Evolutionary conservation across 2,329 filamentous ascomycete genomes (phyloP).

Genomic region (Sporothrix dimorphospora): DNA sequence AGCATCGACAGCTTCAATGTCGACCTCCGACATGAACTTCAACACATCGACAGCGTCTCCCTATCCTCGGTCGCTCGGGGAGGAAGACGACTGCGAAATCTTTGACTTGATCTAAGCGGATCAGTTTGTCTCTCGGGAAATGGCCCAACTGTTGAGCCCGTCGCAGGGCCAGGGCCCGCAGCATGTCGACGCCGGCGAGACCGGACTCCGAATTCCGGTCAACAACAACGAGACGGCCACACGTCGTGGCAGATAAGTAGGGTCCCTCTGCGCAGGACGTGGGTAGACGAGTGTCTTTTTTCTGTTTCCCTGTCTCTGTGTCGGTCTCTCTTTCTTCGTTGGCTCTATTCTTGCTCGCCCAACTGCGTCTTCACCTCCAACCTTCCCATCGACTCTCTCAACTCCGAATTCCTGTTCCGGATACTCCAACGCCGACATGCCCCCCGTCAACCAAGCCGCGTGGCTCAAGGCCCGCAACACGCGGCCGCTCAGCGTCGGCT

Average conservation of each 20-base stretch:
- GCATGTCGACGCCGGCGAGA: not conserved
- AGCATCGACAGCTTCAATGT: too few relatives aligned
- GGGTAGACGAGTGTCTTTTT: not conserved
- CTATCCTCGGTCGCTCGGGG: not conserved
- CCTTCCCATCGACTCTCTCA: not conserved
- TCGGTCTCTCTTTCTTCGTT: not conserved
- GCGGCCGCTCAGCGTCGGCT: not conserved
- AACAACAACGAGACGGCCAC: not conserved
- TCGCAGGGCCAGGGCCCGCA: not conserved
- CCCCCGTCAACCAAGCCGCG: conserved; percentile 3
- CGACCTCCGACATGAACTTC: not conserved
- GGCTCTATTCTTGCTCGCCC: not conserved
- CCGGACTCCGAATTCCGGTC: conserved; percentile 20
- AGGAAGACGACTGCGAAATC: not conserved
- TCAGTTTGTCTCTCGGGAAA: not conserved
- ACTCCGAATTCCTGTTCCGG: not conserved
- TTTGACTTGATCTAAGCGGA: not conserved
- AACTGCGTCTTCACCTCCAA: not conserved
- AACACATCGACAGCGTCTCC: not conserved
- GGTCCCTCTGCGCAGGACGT: not conserved
- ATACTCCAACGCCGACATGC: not conserved
- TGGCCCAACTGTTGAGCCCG: not conserved
- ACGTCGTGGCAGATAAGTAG: not conserved
- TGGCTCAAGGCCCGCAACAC: conserved; percentile 10
- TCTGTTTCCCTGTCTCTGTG: not conserved